A percentile compares a stretch with the other conserved stretches of the same genome.
These are phyloP conservation scores for Skeletonema tropicum DNA, from an alignment of 108 stramenopile genomes.

Conservation along the genomic window DNA sequence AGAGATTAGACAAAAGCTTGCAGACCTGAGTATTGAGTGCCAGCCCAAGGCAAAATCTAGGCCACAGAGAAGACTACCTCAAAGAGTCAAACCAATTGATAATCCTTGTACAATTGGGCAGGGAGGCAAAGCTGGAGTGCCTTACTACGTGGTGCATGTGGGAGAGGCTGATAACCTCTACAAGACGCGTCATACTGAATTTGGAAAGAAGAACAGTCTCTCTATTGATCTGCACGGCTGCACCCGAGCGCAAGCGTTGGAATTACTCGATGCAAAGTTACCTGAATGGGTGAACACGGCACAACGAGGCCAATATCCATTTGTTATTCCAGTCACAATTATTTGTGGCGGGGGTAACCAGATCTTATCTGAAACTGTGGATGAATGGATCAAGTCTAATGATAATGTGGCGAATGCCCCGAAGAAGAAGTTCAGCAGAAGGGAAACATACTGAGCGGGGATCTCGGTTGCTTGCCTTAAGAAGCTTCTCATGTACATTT, in stretches of 20 bases:
- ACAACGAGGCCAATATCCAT: constrained; percentile 40
- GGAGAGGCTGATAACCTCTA: constrained; percentile 42
- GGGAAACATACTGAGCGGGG: constrained; percentile 1
- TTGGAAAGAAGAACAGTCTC: not conserved
- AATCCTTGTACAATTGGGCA: constrained; percentile 29
- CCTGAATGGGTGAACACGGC: constrained; percentile 38
- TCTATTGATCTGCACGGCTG: constrained; percentile 41
- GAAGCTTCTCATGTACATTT: no score
- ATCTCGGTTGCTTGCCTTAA: no score
- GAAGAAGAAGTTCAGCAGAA: constrained; percentile 27
- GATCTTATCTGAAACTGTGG: constrained; percentile 36
- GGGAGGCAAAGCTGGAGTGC: constrained; percentile 45
- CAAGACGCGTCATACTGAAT: constrained; percentile 22
- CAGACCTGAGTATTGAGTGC: constrained; percentile 19
- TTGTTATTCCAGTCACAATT: constrained; percentile 33
- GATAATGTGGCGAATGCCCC: constrained; percentile 45
- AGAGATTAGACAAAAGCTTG: constrained; percentile 32
- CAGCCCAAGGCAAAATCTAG: constrained; percentile 22
- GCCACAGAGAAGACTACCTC: not conserved
- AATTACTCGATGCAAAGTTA: constrained; percentile 24
- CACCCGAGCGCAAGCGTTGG: constrained; percentile 25
- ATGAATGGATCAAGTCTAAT: constrained; percentile 37
- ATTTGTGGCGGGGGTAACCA: constrained; percentile 45
- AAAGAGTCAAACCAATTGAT: not conserved
- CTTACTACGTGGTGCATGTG: constrained; percentile 29